phyloP scores from a whole-genome alignment of 2,329 filamentous ascomycete species.

The Aspergillus sp. region DNA sequence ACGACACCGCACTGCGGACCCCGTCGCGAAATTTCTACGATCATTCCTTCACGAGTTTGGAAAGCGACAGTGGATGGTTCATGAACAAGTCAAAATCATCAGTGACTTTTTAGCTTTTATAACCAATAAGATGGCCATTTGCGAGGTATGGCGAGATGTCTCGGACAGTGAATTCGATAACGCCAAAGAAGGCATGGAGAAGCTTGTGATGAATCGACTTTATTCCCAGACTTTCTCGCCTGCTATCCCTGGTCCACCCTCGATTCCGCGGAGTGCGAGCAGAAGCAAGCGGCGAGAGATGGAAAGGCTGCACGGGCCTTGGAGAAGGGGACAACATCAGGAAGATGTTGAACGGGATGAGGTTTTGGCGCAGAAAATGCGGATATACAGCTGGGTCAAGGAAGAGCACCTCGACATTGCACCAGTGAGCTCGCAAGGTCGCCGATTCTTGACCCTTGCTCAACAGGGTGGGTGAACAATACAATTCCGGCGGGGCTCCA shows the following conservation, averaged over 20 bases:
- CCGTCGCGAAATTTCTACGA: slow-evolving; percentile 91
- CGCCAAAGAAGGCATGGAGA: slow-evolving; percentile 98
- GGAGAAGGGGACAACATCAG: slow-evolving; percentile 92
- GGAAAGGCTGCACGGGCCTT: slow-evolving; percentile 73
- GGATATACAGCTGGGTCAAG: slow-evolving; percentile 92
- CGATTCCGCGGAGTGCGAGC: slow-evolving; percentile 61
- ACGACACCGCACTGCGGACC: slow-evolving; percentile 95
- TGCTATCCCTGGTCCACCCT: slow-evolving; percentile 80
- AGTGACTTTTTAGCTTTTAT: slow-evolving; percentile 96
- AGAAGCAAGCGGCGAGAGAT: slow-evolving; percentile 71
- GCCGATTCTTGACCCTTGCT: slow-evolving; percentile 83
- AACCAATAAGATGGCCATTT: slow-evolving; percentile 95
- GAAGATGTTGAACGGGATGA: slow-evolving; percentile 97
- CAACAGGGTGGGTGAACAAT: slow-evolving; percentile 69
- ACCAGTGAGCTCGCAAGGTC: slow-evolving; percentile 80
- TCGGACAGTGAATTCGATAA: slow-evolving; percentile 98
- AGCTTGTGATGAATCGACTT: slow-evolving; percentile 96
- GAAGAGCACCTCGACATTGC: slow-evolving; percentile 95
- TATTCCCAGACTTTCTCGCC: slow-evolving; percentile 97
- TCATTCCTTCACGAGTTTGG: slow-evolving; percentile 94
- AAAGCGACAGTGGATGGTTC: slow-evolving; percentile 99
- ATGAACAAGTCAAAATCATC: slow-evolving; percentile 99
- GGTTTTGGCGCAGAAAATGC: slow-evolving; percentile 93
- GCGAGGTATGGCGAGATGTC: slow-evolving; percentile 94
- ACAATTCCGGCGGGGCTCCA: neutral